A percentile compares a stretch with the other conserved stretches of the same genome.
phyloP scores from a whole-genome alignment of 805 yeast genomes.

The Candida hispaniensis region DNA sequence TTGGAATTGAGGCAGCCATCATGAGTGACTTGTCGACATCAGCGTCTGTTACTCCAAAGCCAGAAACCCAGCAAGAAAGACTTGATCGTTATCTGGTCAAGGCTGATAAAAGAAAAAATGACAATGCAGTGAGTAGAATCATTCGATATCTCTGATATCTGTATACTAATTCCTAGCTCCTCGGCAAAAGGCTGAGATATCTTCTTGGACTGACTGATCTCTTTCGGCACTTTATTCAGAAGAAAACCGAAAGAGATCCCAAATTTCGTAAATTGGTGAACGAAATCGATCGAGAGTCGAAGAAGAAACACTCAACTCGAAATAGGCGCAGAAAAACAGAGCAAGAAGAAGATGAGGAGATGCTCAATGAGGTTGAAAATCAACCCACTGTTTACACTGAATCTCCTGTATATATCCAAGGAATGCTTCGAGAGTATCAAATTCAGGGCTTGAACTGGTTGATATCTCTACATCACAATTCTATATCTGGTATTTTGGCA shows the following conservation, averaged over 20 bases:
- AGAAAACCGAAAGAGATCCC: constrained; percentile 69
- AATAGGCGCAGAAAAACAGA: constrained; percentile 77
- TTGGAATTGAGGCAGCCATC: constrained; percentile 63
- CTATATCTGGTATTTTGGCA: constrained; percentile 85
- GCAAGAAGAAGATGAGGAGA: constrained; percentile 90
- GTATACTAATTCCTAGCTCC: no score
- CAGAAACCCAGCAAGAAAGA: constrained; percentile 7
- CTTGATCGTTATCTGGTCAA: constrained; percentile 10
- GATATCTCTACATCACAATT: constrained; percentile 75
- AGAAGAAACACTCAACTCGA: constrained; percentile 1
- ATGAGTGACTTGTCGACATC: no score
- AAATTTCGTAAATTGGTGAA: constrained; percentile 36
- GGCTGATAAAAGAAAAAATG: no score
- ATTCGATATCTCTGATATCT: no score
- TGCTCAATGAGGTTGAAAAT: constrained; percentile 68
- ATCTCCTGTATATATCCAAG: constrained; percentile 67
- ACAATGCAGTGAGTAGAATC: no score
- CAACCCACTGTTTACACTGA: constrained; percentile 71
- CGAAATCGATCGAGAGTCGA: constrained; percentile 21
- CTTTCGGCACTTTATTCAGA: constrained; percentile 78
- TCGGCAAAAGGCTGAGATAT: constrained; percentile 67
- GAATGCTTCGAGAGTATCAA: constrained; percentile 80
- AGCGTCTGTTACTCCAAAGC: no score
- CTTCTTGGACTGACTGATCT: constrained; percentile 72
- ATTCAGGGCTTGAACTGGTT: constrained; percentile 94